Evolutionary conservation across 768 basidiomycete species (phyloP).

Genomic region (Agaricus bisporus): DNA sequence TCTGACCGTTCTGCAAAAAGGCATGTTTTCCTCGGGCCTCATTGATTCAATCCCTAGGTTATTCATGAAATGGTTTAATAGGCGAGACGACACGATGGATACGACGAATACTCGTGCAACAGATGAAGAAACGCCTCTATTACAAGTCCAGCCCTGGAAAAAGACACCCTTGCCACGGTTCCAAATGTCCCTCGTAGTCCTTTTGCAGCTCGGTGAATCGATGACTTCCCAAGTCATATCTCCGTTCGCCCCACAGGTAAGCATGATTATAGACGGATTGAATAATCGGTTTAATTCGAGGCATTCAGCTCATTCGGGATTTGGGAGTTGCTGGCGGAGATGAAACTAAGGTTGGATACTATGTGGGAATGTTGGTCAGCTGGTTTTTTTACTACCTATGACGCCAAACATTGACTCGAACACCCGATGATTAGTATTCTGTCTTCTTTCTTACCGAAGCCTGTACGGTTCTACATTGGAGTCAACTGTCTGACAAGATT

Average conservation of each 20-base stretch:
- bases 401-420: background rate
- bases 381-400: background rate
- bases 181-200: conserved; percentile 63
- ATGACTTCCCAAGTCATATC: conserved; percentile 71
- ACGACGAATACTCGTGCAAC: conserved; percentile 18
- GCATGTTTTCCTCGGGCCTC: no score
- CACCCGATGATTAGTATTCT: conserved; percentile 47
- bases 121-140: conserved; percentile 63
- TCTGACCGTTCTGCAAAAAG: no score
- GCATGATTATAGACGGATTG: conserved; percentile 12
- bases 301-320: conserved; percentile 51
- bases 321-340: conserved; percentile 65
- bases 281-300: background rate
- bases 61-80: no score
- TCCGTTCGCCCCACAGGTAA: conserved; percentile 69
- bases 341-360: conserved; percentile 67
- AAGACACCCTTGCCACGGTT: conserved; percentile 60
- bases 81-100: conserved; percentile 2
- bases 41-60: no score
- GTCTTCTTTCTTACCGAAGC: conserved; percentile 76
- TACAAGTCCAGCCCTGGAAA: conserved; percentile 32
- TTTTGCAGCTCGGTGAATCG: conserved; percentile 74
- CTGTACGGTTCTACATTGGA: conserved; percentile 69
- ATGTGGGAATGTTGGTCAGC: conserved; percentile 68
- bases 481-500: conserved; percentile 61